Conservation (phyloP, 1,284 basidiomycete species). For the Agroathelia rolfsii region DNA sequence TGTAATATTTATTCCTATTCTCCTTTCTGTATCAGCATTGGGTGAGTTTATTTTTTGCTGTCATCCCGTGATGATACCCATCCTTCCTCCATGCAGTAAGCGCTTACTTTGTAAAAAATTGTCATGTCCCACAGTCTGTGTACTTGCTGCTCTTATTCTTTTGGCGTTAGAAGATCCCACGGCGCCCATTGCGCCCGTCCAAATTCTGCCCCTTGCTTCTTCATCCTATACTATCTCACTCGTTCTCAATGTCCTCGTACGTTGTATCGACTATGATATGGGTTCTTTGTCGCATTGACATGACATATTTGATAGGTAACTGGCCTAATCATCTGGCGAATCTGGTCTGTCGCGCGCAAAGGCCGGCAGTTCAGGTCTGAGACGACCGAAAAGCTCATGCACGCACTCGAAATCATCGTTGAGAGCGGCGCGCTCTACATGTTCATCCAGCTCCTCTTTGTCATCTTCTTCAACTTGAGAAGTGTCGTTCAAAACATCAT, state of each 20-base stretch:
- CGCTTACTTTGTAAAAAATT: too few relatives aligned
- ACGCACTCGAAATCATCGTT: constrained; percentile 26
- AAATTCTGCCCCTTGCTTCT: constrained; percentile 20
- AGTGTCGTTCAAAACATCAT: constrained; percentile 25
- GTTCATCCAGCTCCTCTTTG: constrained; percentile 28
- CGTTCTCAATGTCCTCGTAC: constrained; percentile 26
- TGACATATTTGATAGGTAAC: too few relatives aligned
- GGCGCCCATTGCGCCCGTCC: constrained; percentile 18
- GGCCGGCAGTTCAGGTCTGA: too few relatives aligned
- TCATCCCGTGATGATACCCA: too few relatives aligned
- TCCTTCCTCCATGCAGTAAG: too few relatives aligned
- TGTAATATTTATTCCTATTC: constrained; percentile 21
- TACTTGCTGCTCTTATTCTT: constrained; percentile 15
- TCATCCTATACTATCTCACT: constrained; percentile 27
- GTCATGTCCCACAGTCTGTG: constrained; percentile 22
- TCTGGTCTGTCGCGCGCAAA: constrained; percentile 25
- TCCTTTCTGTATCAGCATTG: constrained; percentile 22
- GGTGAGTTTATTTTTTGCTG: constrained; percentile 20
- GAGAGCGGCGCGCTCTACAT: constrained; percentile 32
- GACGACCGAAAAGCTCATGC: too few relatives aligned
- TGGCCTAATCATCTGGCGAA: constrained; percentile 26
- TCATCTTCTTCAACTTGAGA: constrained; percentile 24
- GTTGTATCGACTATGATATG: too few relatives aligned
- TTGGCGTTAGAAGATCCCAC: constrained; percentile 16
- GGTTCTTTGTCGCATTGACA: too few relatives aligned